Evolutionary conservation across 306 rosid genomes (phyloP), one percentile per base, ranked within the genome.

Genomic region (Trifolium subterraneum): DNA sequence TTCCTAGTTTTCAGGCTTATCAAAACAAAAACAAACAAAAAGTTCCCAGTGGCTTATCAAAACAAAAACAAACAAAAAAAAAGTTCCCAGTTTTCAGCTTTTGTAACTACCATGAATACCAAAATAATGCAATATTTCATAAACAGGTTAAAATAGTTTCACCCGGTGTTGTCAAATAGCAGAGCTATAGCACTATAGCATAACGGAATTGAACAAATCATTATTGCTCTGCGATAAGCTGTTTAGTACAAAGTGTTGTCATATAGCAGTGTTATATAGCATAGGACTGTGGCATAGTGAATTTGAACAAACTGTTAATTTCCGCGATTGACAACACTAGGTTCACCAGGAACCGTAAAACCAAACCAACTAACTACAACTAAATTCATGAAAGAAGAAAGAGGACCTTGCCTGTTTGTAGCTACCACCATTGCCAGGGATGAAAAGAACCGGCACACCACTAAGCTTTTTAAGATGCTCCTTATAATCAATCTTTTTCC

Each of bases 391-490:
- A 72, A 80, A 63, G 73, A 74, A 77, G 80, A 81, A 83, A 64
- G 76, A 81, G 84, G 78, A 82, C 87, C 93, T 79, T 85, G 88
- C 99, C 99, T 95, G 98, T 84, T 92, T 95, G 95, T 86, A 95
- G 88, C 99, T 95, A 62, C 99, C 99, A 50, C 99, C 97, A 80
- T 95, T 95, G 60, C 99, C 99, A 0, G 99, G 99, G 81, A 95
- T 91, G 72, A 92, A 92, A 82, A 95, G 99, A 64, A 92, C 90
- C 0, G 99, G 98, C 62, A 90, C 76, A 8, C 99, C 99, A 68
- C 82, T 84, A 18, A 95, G 96, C 88, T 87, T 92, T 79, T 86
- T 86, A 8, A 90, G 81, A 81, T 92, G 96, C 87, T 95, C 93
- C 81, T 82, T 83, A 61, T 82, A 88, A 80, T 95, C 97, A 29